These are phyloP conservation scores for Schizosaccharomyces octosporus DNA, from an alignment of 805 yeast species.

Conservation along the genomic window DNA sequence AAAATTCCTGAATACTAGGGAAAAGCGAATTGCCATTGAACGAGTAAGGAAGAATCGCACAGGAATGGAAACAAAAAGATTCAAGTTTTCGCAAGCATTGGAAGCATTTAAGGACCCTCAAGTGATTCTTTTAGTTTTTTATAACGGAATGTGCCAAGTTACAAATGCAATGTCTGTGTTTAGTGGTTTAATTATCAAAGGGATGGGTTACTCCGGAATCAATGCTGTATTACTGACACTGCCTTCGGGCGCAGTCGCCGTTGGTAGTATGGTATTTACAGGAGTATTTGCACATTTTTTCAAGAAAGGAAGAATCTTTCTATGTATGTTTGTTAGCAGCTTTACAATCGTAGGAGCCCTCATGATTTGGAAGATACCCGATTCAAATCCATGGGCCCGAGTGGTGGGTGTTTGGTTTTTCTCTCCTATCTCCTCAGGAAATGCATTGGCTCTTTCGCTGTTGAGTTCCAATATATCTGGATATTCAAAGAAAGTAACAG, in stretches of 20 bases:
- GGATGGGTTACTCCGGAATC: constrained; percentile 21
- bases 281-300: neutral
- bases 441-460: neutral
- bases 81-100: constrained; percentile 28
- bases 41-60: constrained; percentile 29
- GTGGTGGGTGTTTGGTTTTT: neutral
- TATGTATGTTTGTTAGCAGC: neutral
- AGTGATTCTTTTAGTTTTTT: constrained; percentile 23
- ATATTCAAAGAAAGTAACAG: constrained; percentile 42
- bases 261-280: neutral
- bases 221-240: constrained; percentile 21
- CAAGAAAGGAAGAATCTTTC: neutral
- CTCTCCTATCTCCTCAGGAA: neutral
- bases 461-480: constrained; percentile 34
- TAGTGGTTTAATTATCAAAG: constrained; percentile 21
- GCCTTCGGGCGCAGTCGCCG: constrained; percentile 27
- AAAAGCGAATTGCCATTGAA: constrained; percentile 23
- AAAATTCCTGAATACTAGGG: constrained; percentile 15
- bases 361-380: neutral
- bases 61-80: constrained; percentile 30
- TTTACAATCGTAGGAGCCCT: neutral
- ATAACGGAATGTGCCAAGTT: constrained; percentile 19
- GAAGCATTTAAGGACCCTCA: constrained; percentile 25
- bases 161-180: constrained; percentile 18
- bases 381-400: neutral